phyloP scores from a whole-genome alignment of 2,329 filamentous ascomycete species.

The Hypoxylon sp. region DNA sequence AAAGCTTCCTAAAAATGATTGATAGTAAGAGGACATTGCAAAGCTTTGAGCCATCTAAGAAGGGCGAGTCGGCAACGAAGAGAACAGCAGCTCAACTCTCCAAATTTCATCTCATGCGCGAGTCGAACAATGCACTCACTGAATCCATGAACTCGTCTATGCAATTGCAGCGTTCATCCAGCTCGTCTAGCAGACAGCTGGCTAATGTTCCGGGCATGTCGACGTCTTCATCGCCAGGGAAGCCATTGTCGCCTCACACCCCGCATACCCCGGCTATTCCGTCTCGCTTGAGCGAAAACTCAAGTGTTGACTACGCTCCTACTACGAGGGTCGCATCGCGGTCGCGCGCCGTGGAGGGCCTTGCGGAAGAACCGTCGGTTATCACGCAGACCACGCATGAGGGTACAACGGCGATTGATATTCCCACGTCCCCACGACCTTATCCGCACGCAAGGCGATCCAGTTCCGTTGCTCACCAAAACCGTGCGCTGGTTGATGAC shows the following conservation, averaged over 20 bases:
- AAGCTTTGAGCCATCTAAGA: constrained; percentile 78
- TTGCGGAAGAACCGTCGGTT: constrained; percentile 54
- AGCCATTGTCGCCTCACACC: constrained; percentile 89
- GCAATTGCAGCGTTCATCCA: constrained; percentile 84
- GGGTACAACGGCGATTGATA: constrained; percentile 76
- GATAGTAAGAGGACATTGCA: constrained; percentile 89
- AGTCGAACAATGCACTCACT: constrained; percentile 87
- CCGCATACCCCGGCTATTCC: constrained; percentile 94
- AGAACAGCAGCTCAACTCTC: constrained; percentile 83
- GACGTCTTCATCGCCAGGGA: constrained; percentile 88
- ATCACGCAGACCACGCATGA: constrained; percentile 58
- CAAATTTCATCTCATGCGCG: constrained; percentile 88
- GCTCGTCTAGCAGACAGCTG: constrained; percentile 73
- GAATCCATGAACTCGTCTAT: constrained; percentile 94
- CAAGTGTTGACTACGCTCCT: constrained; percentile 75
- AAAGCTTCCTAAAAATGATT: constrained; percentile 89
- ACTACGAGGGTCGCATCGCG: constrained; percentile 48
- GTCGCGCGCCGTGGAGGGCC: constrained; percentile 46
- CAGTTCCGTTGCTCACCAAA: constrained; percentile 76
- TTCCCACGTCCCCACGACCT: constrained; percentile 76
- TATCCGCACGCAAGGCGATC: constrained; percentile 70
- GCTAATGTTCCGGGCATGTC: constrained; percentile 77
- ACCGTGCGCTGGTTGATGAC: constrained; percentile 65
- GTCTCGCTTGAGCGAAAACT: constrained; percentile 91
- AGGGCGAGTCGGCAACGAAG: constrained; percentile 77